Evolutionary conservation across 768 basidiomycete genomes (phyloP).

Genomic region (Kwoniella europaea): DNA sequence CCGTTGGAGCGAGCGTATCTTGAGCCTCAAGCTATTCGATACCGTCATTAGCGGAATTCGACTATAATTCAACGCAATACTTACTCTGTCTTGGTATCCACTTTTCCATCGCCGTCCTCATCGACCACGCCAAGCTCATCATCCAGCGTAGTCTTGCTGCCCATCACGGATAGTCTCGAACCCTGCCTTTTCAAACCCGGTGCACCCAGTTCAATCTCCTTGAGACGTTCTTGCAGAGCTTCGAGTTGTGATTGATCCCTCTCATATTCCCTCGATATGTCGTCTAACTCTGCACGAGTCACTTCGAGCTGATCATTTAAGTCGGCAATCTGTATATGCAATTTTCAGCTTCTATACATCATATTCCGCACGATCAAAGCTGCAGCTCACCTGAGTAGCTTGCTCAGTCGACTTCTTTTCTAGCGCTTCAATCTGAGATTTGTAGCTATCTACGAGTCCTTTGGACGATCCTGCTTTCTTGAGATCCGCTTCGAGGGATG

Average conservation of each 20-base stretch:
- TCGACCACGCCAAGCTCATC: conserved; percentile 65
- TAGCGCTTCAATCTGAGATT: conserved; percentile 78
- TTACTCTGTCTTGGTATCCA: conserved; percentile 74
- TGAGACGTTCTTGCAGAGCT: conserved; percentile 85
- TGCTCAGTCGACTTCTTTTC: conserved; percentile 66
- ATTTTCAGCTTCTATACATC: neutral
- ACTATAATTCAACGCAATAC: neutral
- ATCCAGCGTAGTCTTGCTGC: conserved; percentile 12
- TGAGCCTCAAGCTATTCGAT: conserved; percentile 69
- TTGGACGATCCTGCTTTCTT: conserved; percentile 83
- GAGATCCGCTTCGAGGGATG: conserved; percentile 88
- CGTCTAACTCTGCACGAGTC: conserved; percentile 27
- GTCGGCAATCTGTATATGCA: conserved; percentile 67
- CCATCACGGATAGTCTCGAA: conserved; percentile 12
- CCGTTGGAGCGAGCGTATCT: conserved; percentile 77
- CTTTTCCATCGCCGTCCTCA: conserved; percentile 59
- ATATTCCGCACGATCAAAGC: too few species aligned
- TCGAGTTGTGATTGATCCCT: conserved; percentile 84
- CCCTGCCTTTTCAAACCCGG: conserved; percentile 12
- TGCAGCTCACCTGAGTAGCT: conserved; percentile 26
- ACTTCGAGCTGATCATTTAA: conserved; percentile 72
- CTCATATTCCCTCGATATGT: conserved; percentile 64
- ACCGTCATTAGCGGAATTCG: neutral
- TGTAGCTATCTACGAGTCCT: conserved; percentile 90
- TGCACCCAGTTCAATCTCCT: conserved; percentile 74